Conservation (phyloP, 345 rosid species). For the Ceriops tagal region DNA sequence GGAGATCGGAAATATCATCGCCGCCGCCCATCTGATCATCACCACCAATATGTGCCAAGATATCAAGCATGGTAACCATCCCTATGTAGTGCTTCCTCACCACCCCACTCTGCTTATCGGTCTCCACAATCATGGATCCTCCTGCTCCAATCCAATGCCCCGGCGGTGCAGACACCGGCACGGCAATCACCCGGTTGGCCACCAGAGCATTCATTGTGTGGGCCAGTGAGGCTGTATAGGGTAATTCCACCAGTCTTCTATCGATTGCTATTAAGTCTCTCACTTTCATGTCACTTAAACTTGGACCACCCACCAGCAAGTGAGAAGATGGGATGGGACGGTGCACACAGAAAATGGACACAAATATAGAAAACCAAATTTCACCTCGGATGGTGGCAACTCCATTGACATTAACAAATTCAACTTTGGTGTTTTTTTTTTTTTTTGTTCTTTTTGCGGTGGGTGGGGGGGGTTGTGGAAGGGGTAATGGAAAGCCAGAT, state of each 20-base stretch:
- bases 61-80: slow-evolving; percentile 79
- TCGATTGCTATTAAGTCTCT: slow-evolving; percentile 43
- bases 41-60: slow-evolving; percentile 61
- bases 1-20: slow-evolving; percentile 32
- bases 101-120: slow-evolving; percentile 68
- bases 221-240: slow-evolving; percentile 61
- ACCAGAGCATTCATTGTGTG: slow-evolving; percentile 67
- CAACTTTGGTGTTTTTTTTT: too few relatives aligned
- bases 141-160: slow-evolving; percentile 92
- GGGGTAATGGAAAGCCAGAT: too few relatives aligned
- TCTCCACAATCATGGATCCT: slow-evolving; percentile 89
- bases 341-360: too few relatives aligned
- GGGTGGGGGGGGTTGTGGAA: too few relatives aligned
- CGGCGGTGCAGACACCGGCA: slow-evolving; percentile 81
- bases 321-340: too few relatives aligned
- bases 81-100: slow-evolving; percentile 82
- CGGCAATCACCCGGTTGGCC: slow-evolving; percentile 62
- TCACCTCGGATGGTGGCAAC: too few relatives aligned
- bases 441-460: too few relatives aligned
- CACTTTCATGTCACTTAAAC: slow-evolving; percentile 44
- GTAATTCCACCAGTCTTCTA: slow-evolving; percentile 64
- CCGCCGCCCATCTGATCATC: slow-evolving; percentile 25
- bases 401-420: too few relatives aligned
- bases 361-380: too few relatives aligned
- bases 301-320: neutral